Evolutionary conservation across 306 rosid species (phyloP).

Genomic region (Erythrophleum fordii): DNA sequence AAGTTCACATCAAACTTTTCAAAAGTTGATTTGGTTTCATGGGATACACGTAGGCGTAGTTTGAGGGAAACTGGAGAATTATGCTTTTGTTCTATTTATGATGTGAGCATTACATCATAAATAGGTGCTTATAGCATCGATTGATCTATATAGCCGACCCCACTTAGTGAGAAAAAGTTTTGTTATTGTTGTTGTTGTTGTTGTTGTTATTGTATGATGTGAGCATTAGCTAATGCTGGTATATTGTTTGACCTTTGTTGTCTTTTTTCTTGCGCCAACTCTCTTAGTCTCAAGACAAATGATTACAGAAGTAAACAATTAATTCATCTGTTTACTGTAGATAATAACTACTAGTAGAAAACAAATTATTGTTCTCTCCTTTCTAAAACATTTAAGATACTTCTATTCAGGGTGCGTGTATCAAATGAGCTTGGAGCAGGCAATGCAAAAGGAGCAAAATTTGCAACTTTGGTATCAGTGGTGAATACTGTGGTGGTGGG

Average conservation of each 20-base stretch:
- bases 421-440: conserved; percentile 80
- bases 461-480: conserved; percentile 61
- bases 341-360: neutral
- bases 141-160: too few species aligned
- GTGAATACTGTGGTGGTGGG: conserved; percentile 59
- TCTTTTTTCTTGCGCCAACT: neutral
- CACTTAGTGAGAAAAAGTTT: too few species aligned
- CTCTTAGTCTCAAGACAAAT: neutral
- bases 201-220: too few species aligned
- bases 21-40: neutral
- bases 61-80: neutral
- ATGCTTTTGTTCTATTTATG: neutral
- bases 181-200: too few species aligned
- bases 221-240: neutral
- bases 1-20: neutral
- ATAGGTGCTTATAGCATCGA: too few species aligned
- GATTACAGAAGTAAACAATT: neutral
- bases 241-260: neutral
- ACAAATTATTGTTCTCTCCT: neutral
- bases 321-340: neutral
- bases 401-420: conserved; percentile 62
- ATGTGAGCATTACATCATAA: neutral
- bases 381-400: neutral
- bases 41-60: neutral
- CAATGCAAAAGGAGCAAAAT: conserved; percentile 68